phyloP scores from a whole-genome alignment of 2,329 filamentous ascomycete genomes.

The Epicoccum sorghinum region DNA sequence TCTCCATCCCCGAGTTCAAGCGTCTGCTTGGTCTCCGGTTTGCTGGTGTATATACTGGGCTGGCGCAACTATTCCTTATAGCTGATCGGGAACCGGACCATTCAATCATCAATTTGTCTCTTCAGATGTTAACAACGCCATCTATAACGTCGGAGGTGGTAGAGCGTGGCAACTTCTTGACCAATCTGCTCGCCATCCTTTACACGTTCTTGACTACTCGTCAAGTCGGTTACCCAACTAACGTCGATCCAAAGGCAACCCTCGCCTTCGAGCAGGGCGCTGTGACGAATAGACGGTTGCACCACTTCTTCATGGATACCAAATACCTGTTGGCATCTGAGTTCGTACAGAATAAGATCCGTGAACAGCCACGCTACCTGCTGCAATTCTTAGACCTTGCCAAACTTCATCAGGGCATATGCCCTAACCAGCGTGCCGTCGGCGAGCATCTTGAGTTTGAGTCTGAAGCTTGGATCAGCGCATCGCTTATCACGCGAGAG shows the following conservation, averaged over 20 bases:
- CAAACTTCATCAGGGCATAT: conserved; percentile 96
- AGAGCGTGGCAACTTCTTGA: conserved; percentile 92
- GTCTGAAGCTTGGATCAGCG: conserved; percentile 96
- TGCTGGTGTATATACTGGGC: conserved; percentile 88
- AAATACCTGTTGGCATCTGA: conserved; percentile 88
- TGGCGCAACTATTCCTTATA: conserved; percentile 94
- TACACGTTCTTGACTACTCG: conserved; percentile 97
- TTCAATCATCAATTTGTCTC: conserved; percentile 95
- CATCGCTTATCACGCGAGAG: conserved; percentile 90
- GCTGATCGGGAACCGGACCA: conserved; percentile 96
- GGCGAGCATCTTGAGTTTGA: conserved; percentile 98
- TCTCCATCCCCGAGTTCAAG: conserved; percentile 95
- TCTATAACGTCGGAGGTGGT: conserved; percentile 97
- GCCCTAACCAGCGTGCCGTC: conserved; percentile 87
- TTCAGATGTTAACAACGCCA: conserved; percentile 95
- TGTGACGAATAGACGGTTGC: conserved; percentile 92
- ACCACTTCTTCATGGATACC: conserved; percentile 96
- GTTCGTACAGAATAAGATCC: conserved; percentile 84
- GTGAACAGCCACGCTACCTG: conserved; percentile 83
- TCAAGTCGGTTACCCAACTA: conserved; percentile 91
- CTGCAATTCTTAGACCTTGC: conserved; percentile 94
- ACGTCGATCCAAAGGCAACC: conserved; percentile 83
- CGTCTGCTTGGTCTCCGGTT: conserved; percentile 91
- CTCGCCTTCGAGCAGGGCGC: conserved; percentile 93
- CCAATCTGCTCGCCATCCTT: conserved; percentile 91